Evolutionary conservation across 352 stramenopile genomes (phyloP), one percentile per base, ranked within the genome.

Genomic region (Phytopythium litorale): DNA sequence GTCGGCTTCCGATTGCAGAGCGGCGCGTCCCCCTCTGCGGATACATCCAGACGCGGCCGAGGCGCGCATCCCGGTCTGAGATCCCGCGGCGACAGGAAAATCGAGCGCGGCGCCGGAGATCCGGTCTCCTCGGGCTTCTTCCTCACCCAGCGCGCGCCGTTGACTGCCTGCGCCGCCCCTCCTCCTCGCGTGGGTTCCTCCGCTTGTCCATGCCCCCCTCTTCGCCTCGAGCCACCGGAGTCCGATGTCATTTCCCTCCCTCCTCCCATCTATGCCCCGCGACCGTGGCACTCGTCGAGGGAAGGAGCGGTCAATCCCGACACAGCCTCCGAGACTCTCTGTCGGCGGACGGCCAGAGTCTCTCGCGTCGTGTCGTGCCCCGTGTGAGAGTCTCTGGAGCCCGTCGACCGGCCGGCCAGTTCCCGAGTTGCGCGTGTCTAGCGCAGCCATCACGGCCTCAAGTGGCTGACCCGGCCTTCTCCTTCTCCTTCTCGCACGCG

Each of bases 121-220:
- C 49, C 49, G 28, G 11, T 38, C 50, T 19, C 12, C 49, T n/a
- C 25, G 25, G 25, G 25, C 25, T 28, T 28, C 25, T 19, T 11
- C 23, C 28, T 30, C 32, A 35, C 49, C 28, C 49, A 12, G 11
- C 25, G 4, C 21, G 18, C 25, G 25, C 25, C 25, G 49, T 38
- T 55, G 49, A 55, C 49, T 55, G 49, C 49, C 49, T 38, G 25
- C 33, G 33, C 11, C 28, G 25, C 25, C 18, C 49, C 49, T 38
- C 28, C 49, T 55, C 32, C 49, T 37, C 49, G 49, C 7, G 23
- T 54, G 49, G 23, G 49, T 55, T 55, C 49, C 25, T 30, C 49
- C 49, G 28, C 49, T 53, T 30, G 46, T 35, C 45, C 37, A 42
- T 42, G 37, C 37, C 25, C 25, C 25, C 25, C 25, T 28, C 33